Evolutionary conservation across 371 early-diverging fungal genomes (phyloP), one percentile per base, ranked within the genome.

Genomic region (Circinella minor): DNA sequence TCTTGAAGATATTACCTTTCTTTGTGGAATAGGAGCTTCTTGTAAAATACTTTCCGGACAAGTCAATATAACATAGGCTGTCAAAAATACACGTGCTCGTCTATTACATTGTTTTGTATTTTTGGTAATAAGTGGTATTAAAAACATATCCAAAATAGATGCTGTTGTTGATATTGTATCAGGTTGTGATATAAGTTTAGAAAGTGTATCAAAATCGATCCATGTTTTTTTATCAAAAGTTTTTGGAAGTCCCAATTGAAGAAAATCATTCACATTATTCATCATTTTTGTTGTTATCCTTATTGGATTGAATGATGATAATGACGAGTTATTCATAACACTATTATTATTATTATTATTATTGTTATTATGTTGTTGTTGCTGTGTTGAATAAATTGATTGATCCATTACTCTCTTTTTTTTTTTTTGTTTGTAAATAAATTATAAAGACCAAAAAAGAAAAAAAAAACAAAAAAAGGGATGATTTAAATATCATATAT

Each of bases 11-110:
- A 71, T 55, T 77, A 89, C 91, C 85, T 82, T 77, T 69, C 88
- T 87, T 36, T 82, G 79, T 11, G 60, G 62, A 1, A 81, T 86
- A 27, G 76, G 65, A 3, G 83, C 80, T 48, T 80, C 64, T 43
- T 78, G 75, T 71, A 92, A 79, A 14, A 90, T 81, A 64, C 86
- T 88, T 36, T 59, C 36, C 3, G 91, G 88, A 65, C 91, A 88
- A 43, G 86, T 86, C 46, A 86, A 80, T 13, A 89, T 87, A 84
- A 92, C 85, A 74, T 88, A 92, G 8, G 90, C 85, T 63, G 83
- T 87, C 63, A 92, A 72, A 39, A 91, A 86, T 11, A 90, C 81
- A 54, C 89, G 80, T 9, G 89, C 83, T 48, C 81, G 80, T 68
- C 57, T 57, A 34, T 87, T 85, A 65, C 67, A 64, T 38, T 74